A percentile compares a stretch with the other conserved stretches of the same genome.
These are phyloP conservation scores for Xerocomus amazonicus DNA, from an alignment of 1,284 basidiomycete genomes.

Conservation along the genomic window DNA sequence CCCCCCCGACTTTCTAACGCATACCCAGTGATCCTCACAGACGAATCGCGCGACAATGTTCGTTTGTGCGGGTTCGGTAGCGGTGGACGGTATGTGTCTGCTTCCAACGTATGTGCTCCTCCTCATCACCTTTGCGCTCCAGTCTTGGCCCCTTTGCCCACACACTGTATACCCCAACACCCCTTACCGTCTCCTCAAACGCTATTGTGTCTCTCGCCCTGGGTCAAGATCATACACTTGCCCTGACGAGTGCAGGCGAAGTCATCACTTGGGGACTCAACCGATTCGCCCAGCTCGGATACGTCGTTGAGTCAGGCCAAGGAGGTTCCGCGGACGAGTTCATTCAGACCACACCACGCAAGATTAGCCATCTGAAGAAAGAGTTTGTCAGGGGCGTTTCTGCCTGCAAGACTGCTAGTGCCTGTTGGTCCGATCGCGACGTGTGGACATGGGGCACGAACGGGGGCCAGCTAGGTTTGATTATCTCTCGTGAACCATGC, in stretches of 20 bases:
- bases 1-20: background rate
- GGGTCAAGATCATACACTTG: conserved; percentile 93
- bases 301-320: conserved; percentile 62
- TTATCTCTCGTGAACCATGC: background rate
- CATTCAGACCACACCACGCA: conserved; percentile 75
- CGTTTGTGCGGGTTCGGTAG: conserved; percentile 85
- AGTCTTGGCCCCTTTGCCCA: conserved; percentile 77
- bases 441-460: conserved; percentile 98
- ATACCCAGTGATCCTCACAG: conserved; percentile 61
- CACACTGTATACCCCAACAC: conserved; percentile 72
- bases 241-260: conserved; percentile 76
- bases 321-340: conserved; percentile 45
- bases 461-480: conserved; percentile 82
- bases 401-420: conserved; percentile 84
- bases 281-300: conserved; percentile 86
- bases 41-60: conserved; percentile 71
- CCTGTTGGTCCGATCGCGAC: conserved; percentile 84
- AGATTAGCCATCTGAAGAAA: conserved; percentile 80
- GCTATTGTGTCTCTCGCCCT: conserved; percentile 66
- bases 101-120: conserved; percentile 1
- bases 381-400: conserved; percentile 81
- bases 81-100: conserved; percentile 60
- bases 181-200: conserved; percentile 52
- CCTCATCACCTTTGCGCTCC: background rate
- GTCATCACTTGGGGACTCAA: conserved; percentile 92